Base-by-base conservation (phyloP, 305 asterid genomes). In the Ajuga reptans region DNA sequence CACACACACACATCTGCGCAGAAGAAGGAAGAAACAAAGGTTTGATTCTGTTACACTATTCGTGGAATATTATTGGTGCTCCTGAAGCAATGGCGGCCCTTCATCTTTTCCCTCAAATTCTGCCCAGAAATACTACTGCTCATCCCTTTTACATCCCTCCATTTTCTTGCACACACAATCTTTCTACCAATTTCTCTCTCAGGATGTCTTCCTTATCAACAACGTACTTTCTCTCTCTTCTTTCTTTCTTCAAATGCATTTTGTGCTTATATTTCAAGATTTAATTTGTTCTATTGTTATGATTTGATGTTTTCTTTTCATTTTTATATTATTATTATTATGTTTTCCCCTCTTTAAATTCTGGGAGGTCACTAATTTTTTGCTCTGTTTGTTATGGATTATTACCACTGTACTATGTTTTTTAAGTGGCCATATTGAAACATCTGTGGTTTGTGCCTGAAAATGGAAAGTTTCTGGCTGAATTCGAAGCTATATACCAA, bases 21-120 rank as follows among this genome's bases (percentile, higher is more conserved):
- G 41, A 37, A 41, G 39, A 42, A 24, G 5, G 36, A 46, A 46
- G 0, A 12, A 5, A 5, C 56, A 46, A 16, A 46, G 6, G 27
- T n/a, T n/a, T 9, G 37, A 42, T 10, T 21, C 46, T 2, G 9
- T 4, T 3, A 2, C 59, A 14, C 41, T 4, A 0, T 29, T 54
- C 1, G 17, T 15, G 64, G 64, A 45, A 65, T 57, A 34, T 55
- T 64, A 43, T 33, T 43, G 50, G 12, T 15, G 24, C 49, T 61
- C 66, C 16, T 17, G 4, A 11, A 29, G 63, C 60, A 27, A 77
- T 75, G 78, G 24, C 71, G 21, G 66, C 78, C 12, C 78, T 72
- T 68, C 59, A 75, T 34, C 56, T 64, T 57, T 57, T 14, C 63
- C 14, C 76, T 5, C 69, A 14, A 56, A 72, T 64, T 27, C 11